A percentile compares a stretch with the other conserved stretches of the same genome.
Conservation (phyloP, 148 eudicot species). For the Diospyros kaki region DNA sequence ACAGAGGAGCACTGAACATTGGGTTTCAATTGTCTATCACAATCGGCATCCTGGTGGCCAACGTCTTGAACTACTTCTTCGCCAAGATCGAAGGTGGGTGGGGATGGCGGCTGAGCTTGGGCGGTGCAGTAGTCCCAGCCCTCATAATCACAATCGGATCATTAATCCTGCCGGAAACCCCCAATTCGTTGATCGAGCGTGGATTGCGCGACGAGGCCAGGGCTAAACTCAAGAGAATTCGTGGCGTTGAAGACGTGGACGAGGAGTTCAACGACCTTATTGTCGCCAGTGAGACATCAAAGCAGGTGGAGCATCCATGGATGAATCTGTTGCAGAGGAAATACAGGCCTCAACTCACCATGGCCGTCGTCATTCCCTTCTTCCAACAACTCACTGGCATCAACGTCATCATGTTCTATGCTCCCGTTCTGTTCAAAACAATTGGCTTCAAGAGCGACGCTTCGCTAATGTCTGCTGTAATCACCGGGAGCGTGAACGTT, state of each 20-base stretch:
- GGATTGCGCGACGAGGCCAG: constrained; percentile 47
- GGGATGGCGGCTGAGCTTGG: constrained; percentile 77
- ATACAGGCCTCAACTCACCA: constrained; percentile 66
- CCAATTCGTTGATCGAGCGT: constrained; percentile 72
- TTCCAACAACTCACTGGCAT: constrained; percentile 82
- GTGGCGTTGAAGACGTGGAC: constrained; percentile 46
- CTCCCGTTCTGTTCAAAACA: constrained; percentile 66
- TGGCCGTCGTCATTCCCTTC: constrained; percentile 73
- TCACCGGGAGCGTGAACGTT: constrained; percentile 66
- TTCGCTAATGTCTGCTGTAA: constrained; percentile 69
- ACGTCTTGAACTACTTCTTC: constrained; percentile 59
- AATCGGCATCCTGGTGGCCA: constrained; percentile 63
- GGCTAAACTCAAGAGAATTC: constrained; percentile 35
- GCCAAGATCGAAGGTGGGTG: constrained; percentile 45
- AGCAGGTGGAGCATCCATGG: constrained; percentile 63
- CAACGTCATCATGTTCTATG: constrained; percentile 78
- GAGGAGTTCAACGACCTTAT: constrained; percentile 60
- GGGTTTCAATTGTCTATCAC: constrained; percentile 70
- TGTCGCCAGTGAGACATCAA: constrained; percentile 58
- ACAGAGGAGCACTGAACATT: constrained; percentile 68
- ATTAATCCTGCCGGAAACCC: constrained; percentile 67
- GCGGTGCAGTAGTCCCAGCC: constrained; percentile 80
- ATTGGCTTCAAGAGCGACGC: constrained; percentile 68
- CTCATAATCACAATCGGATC: constrained; percentile 56
- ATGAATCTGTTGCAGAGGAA: constrained; percentile 51